Base-by-base conservation (phyloP, 108 stramenopile species). In the Nitzschia putrida region DNA sequence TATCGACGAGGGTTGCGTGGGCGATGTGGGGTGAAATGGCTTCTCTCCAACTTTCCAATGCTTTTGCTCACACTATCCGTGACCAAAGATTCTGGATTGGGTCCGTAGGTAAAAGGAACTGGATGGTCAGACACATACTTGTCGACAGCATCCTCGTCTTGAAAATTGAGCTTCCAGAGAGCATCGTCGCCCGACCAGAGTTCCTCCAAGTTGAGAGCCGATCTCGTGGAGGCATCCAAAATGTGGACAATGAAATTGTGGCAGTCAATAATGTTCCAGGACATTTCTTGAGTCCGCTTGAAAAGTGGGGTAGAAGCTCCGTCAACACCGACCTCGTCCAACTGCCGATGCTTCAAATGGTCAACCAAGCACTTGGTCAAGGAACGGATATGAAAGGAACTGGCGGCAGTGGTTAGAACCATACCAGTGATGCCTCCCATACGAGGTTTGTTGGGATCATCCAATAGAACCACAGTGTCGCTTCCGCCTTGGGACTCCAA, bases 211-310 rank as follows among this genome's bases (percentile, higher is more conserved):
- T 84, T 73, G 18, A 91, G 52, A 51, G 72, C 69, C 14, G 71
- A 42, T 25, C 93, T 72, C 0, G 89, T 90, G 5, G 23, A 22
- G 9, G 60, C 68, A 56, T 85, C 83, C 64, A 85, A 51, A 16
- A 92, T 69, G 56, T 95, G 91, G 14, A 95, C 89, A 49, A 91
- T 78, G 61, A 88, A 88, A 61, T 91, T 95, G 0, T 75, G 78
- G 70, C 91, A 92, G 67, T 95, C 94, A 14, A 95, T 85, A 2
- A 88, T 71, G 43, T 80, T 78, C 94, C 94, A 95, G 45, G 66
- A 55, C 68, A 59, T 34, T 22, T 54, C 38, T n/a, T 75, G 68
- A 34, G 51, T 8, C 58, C 73, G 10, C 85, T 83, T 75, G 89
- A 85, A n/a, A 16, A 49, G 47, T 49, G 47, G 14, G 14, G 14